phyloP scores from a whole-genome alignment of 2,329 filamentous ascomycete genomes.

The Dendrostoma leiphaemia region DNA sequence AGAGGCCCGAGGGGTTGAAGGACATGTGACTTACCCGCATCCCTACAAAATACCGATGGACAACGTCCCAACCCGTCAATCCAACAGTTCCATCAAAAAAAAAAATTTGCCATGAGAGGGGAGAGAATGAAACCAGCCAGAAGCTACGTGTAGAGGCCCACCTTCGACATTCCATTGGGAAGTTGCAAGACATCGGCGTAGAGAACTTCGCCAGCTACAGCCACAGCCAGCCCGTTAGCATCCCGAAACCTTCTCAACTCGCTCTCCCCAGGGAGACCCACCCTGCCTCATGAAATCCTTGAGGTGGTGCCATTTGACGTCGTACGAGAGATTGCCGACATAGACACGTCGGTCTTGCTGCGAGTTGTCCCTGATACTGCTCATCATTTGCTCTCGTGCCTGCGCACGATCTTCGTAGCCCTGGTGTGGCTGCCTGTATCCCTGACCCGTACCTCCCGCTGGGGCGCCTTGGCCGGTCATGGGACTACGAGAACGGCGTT shows the following conservation, averaged over 20 bases:
- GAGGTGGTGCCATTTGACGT: slow-evolving; percentile 99
- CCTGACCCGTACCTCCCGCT: slow-evolving; percentile 67
- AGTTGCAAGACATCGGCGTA: slow-evolving; percentile 99
- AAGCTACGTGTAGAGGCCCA: slow-evolving; percentile 91
- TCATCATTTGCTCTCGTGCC: slow-evolving; percentile 95
- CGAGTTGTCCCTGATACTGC: slow-evolving; percentile 86
- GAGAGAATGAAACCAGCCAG: slow-evolving; percentile 76
- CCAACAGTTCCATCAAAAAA: slow-evolving; percentile 82
- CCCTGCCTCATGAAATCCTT: slow-evolving; percentile 99
- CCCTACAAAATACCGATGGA: slow-evolving; percentile 92
- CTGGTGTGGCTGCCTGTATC: slow-evolving; percentile 67
- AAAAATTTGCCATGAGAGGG: slow-evolving; percentile 41
- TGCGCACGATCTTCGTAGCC: slow-evolving; percentile 79
- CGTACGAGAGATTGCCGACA: slow-evolving; percentile 97
- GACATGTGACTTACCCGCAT: slow-evolving; percentile 80
- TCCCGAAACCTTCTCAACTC: slow-evolving; percentile 21
- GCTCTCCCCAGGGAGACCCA: slow-evolving; percentile 46
- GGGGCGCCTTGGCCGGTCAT: slow-evolving; percentile 73
- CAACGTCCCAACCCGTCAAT: slow-evolving; percentile 98
- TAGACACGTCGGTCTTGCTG: slow-evolving; percentile 99
- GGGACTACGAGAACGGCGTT: slow-evolving; percentile 81
- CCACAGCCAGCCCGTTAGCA: slow-evolving; percentile 35
- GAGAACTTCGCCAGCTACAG: slow-evolving; percentile 92
- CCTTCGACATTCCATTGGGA: slow-evolving; percentile 99
- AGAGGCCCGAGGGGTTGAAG: background rate